A percentile compares a stretch with the other conserved stretches of the same genome.
These are phyloP conservation scores for Candida hungchunana DNA, from an alignment of 805 yeast species.

Conservation along the genomic window DNA sequence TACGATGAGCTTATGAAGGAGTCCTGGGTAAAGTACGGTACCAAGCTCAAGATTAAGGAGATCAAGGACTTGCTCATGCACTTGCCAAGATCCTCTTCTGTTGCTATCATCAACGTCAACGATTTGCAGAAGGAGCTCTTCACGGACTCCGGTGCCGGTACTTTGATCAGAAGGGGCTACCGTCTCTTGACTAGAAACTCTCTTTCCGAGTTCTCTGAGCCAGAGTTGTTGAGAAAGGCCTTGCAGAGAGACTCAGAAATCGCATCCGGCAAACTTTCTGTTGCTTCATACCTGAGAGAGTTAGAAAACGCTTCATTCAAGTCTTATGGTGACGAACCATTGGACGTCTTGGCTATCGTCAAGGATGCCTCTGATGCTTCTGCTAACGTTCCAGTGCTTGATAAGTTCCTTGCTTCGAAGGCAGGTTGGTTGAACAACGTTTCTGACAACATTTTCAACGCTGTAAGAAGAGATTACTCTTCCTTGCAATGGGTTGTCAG, in stretches of 20 bases:
- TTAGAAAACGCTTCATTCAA: slow-evolving; percentile 61
- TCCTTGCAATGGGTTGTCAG: slow-evolving; percentile 83
- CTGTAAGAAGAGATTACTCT: slow-evolving; percentile 69
- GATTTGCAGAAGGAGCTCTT: slow-evolving; percentile 96
- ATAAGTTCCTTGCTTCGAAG: slow-evolving; percentile 81
- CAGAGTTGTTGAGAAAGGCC: slow-evolving; percentile 75
- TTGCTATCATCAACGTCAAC: slow-evolving; percentile 92
- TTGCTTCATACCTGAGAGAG: slow-evolving; percentile 74
- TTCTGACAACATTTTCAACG: slow-evolving; percentile 86
- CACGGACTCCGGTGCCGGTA: slow-evolving; percentile 99
- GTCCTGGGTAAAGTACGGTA: slow-evolving; percentile 98
- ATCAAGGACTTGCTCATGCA: slow-evolving; percentile 91
- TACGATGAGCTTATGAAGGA: slow-evolving; percentile 86
- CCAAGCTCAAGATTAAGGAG: slow-evolving; percentile 94
- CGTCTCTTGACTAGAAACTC: slow-evolving; percentile 71
- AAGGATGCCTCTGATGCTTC: slow-evolving; percentile 37
- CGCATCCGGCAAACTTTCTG: slow-evolving; percentile 63
- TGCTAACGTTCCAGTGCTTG: slow-evolving; percentile 59
- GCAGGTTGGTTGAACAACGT: slow-evolving; percentile 98
- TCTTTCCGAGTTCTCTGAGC: slow-evolving; percentile 60
- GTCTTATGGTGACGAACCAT: slow-evolving; percentile 92
- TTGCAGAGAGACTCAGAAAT: slow-evolving; percentile 75
- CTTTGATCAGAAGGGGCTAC: slow-evolving; percentile 95
- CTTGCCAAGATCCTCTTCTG: slow-evolving; percentile 95
- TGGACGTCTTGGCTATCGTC: slow-evolving; percentile 90